phyloP scores from a whole-genome alignment of 495 filamentous ascomycete species.

The Penicillium antarcticum region DNA sequence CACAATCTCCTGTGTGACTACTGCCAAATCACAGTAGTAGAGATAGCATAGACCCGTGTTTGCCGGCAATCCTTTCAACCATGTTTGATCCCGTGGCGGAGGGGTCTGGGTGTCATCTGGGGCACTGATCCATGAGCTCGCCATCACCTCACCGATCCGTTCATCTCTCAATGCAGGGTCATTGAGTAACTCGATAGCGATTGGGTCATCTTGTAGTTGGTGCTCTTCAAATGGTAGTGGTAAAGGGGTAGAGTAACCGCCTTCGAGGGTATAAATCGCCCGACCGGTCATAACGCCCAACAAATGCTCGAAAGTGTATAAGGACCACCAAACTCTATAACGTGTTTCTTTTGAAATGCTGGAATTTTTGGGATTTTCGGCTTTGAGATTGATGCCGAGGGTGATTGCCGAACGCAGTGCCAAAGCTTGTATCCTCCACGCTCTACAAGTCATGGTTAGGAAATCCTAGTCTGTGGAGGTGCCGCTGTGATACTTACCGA shows the following conservation, averaged over 20 bases:
- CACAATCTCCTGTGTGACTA: constrained; percentile 56
- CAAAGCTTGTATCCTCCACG: constrained; percentile 61
- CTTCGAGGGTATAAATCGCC: constrained; percentile 56
- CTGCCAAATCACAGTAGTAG: constrained; percentile 46
- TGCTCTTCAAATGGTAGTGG: constrained; percentile 58
- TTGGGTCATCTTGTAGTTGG: constrained; percentile 28
- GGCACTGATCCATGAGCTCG: constrained; percentile 34
- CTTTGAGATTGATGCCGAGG: constrained; percentile 63
- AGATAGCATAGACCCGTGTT: constrained; percentile 47
- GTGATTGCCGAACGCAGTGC: constrained; percentile 59
- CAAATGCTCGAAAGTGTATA: constrained; percentile 59
- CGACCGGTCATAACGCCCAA: constrained; percentile 63
- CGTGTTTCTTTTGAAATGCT: constrained; percentile 59
- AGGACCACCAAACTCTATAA: constrained; percentile 63
- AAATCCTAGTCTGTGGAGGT: not conserved
- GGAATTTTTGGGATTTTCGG: constrained; percentile 45
- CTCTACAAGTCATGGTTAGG: constrained; percentile 33
- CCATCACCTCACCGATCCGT: constrained; percentile 31
- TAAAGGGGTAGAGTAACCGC: constrained; percentile 57
- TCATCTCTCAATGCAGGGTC: constrained; percentile 32
- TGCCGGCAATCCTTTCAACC: constrained; percentile 31
- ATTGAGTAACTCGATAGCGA: constrained; percentile 29
- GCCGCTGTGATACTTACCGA: constrained; percentile 39
- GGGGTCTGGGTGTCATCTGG: constrained; percentile 21
- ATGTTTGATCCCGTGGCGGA: constrained; percentile 21